Base-by-base conservation (phyloP, 2,329 filamentous ascomycete species). In the Colletotrichum sp. region DNA sequence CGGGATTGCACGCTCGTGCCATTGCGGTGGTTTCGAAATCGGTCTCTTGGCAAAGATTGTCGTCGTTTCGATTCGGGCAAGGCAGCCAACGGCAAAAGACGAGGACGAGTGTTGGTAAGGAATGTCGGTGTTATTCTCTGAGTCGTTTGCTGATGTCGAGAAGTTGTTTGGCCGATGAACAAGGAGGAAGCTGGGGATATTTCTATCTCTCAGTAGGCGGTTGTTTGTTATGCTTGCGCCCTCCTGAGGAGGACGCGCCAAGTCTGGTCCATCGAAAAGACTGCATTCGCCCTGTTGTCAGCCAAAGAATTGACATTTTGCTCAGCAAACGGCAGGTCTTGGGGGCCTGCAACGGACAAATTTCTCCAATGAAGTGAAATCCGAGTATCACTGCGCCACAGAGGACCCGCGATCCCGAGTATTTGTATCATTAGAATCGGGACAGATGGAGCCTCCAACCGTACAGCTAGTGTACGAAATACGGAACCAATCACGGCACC, bases 381-480 rank as follows among this genome's bases (percentile, higher is more conserved):
- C 30, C 63, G 69, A 63, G 57, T 63, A 55, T 68, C 13, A 49
- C 69, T 76, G 69, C 73, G 63, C 73, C 72, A 32, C 44, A 13
- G 30, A 34, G 68, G 57, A 44, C 62, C 69, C 34, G n/a, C 36
- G 28, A 59, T 72, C 68, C 62, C 55, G 36, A 68, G 72, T 36
- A 21, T 72, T 72, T 67, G 21, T 30, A 6, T 34, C 24, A 7
- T 15, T n/a, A 34, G 57, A 60, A 24, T 65, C n/a, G 15, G 60
- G 26, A 15, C 59, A 55, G 26, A 62, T 62, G 36, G 44, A 26
- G 18, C 4, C 36, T 28, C 72, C 68, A 57, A 9, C 59, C 63
- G 57, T 72, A 52, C 15, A 32, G 68, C 68, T 44, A 5, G 49
- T 52, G 57, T 72, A 52, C 18, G 24, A 16, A 21, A 24, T 67